Percentiles rank a stretch among this genome's conserved stretches.
phyloP scores from a whole-genome alignment of 176 grass and related monocot genomes.

The Oryza officinalis region DNA sequence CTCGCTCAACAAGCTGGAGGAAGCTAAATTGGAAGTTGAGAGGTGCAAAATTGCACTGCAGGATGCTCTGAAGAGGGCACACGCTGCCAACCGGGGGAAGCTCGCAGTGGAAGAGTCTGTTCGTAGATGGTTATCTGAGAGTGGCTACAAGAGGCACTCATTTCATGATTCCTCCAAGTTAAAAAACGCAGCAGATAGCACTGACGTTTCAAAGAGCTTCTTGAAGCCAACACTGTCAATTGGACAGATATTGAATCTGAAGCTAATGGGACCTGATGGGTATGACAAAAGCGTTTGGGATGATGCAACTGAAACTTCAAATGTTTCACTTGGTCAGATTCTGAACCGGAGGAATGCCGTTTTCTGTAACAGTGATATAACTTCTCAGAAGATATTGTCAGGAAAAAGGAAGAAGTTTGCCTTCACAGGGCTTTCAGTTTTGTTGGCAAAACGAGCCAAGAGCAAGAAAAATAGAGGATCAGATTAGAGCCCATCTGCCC shows the following conservation, averaged over 20 bases:
- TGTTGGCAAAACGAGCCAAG: conserved; percentile 74
- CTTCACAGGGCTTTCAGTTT: conserved; percentile 61
- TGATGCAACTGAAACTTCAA: conserved; percentile 43
- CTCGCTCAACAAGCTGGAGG: conserved; percentile 58
- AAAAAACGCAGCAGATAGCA: conserved; percentile 48
- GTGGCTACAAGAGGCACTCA: conserved; percentile 25
- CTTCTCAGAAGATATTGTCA: conserved; percentile 34
- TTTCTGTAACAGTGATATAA: conserved; percentile 25
- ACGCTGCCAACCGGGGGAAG: conserved; percentile 58
- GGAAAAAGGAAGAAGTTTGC: conserved; percentile 83
- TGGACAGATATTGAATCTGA: conserved; percentile 90
- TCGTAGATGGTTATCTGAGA: conserved; percentile 32
- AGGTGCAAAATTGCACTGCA: conserved; percentile 63
- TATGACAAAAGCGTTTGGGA: conserved; percentile 50
- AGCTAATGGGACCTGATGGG: conserved; percentile 71
- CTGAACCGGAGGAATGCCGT: conserved; percentile 59
- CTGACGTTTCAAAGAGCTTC: conserved; percentile 28
- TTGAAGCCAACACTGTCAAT: conserved; percentile 66
- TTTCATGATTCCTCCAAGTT: conserved; percentile 53
- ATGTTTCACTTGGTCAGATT: conserved; percentile 77
- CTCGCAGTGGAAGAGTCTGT: conserved; percentile 60
- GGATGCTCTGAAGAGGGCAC: conserved; percentile 57
- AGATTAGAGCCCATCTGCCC: not conserved
- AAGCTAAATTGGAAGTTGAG: conserved; percentile 58
- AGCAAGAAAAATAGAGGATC: conserved; percentile 68